Conservation (phyloP, 805 yeast species). For the Metschnikowia peoriensis region DNA sequence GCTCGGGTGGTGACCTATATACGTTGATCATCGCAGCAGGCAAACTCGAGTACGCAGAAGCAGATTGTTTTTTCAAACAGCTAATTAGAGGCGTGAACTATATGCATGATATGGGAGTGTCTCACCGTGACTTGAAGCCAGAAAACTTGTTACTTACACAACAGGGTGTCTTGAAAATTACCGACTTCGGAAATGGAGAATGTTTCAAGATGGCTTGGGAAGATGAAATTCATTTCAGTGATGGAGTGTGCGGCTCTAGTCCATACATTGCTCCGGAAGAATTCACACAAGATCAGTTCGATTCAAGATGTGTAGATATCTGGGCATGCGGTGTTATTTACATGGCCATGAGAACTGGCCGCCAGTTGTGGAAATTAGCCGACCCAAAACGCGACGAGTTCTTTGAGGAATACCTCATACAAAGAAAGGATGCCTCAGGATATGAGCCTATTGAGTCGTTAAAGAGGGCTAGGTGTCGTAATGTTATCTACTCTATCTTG, state of each 20-base stretch:
- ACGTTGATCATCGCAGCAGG: slow-evolving; percentile 72
- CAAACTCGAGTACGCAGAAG: slow-evolving; percentile 77
- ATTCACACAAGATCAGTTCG: slow-evolving; percentile 62
- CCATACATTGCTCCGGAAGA: slow-evolving; percentile 94
- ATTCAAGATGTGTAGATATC: slow-evolving; percentile 78
- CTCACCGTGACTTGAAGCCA: slow-evolving; percentile 87
- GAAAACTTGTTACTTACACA: slow-evolving; percentile 77
- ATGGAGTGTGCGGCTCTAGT: slow-evolving; percentile 80
- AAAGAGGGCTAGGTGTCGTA: slow-evolving; percentile 85
- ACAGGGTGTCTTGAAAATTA: slow-evolving; percentile 71
- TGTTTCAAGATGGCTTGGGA: slow-evolving; percentile 88
- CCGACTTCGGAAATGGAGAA: slow-evolving; percentile 86
- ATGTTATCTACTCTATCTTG: slow-evolving; percentile 87
- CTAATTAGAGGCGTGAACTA: slow-evolving; percentile 77
- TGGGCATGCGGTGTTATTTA: slow-evolving; percentile 95
- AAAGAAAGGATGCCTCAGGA: slow-evolving; percentile 79
- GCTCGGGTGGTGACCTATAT: slow-evolving; percentile 79
- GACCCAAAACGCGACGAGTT: slow-evolving; percentile 73
- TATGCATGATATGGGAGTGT: slow-evolving; percentile 88
- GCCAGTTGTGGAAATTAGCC: slow-evolving; percentile 90
- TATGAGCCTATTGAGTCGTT: slow-evolving; percentile 87
- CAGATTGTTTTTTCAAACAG: slow-evolving; percentile 89
- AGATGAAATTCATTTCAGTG: slow-evolving; percentile 61
- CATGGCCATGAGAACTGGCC: slow-evolving; percentile 92
- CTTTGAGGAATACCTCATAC: slow-evolving; percentile 68